Conservation (phyloP, 202 grass and related monocot species). For the Setaria italica region DNA sequence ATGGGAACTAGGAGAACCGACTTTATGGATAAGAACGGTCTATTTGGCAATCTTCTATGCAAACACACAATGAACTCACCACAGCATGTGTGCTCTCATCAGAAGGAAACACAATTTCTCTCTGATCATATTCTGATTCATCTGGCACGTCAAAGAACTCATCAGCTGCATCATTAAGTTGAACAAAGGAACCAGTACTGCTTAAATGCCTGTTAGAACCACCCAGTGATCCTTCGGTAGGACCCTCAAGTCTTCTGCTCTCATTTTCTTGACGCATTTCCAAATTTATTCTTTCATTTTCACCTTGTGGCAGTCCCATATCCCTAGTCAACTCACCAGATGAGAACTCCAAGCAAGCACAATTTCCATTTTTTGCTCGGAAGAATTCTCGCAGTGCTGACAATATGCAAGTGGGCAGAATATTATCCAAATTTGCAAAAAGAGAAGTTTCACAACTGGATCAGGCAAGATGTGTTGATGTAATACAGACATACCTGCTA, state of each 20-base stretch:
- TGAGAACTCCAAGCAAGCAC: conserved; percentile 60
- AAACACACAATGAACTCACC: conserved; percentile 53
- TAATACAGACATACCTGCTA: conserved; percentile 71
- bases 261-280: conserved; percentile 62
- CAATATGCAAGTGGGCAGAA: conserved; percentile 26
- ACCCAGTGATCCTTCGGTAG: conserved; percentile 54
- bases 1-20: conserved; percentile 17
- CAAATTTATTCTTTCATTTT: conserved; percentile 63
- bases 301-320: conserved; percentile 52
- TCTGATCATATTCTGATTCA: conserved; percentile 89
- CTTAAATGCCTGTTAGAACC: conserved; percentile 65
- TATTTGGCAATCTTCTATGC: conserved; percentile 18
- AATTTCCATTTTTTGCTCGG: conserved; percentile 80
- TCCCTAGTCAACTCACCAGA: conserved; percentile 72
- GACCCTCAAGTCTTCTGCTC: conserved; percentile 51
- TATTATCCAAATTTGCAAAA: conserved; percentile 22
- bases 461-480: conserved; percentile 38
- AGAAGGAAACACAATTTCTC: conserved; percentile 71
- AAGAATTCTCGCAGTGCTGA: conserved; percentile 91
- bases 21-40: conserved; percentile 22
- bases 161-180: conserved; percentile 78
- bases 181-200: conserved; percentile 67
- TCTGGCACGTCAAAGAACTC: conserved; percentile 98
- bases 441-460: background rate
- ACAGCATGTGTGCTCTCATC: conserved; percentile 58